Conservation (phyloP, 2,329 filamentous ascomycete species). For the Fusarium decemcellulare region DNA sequence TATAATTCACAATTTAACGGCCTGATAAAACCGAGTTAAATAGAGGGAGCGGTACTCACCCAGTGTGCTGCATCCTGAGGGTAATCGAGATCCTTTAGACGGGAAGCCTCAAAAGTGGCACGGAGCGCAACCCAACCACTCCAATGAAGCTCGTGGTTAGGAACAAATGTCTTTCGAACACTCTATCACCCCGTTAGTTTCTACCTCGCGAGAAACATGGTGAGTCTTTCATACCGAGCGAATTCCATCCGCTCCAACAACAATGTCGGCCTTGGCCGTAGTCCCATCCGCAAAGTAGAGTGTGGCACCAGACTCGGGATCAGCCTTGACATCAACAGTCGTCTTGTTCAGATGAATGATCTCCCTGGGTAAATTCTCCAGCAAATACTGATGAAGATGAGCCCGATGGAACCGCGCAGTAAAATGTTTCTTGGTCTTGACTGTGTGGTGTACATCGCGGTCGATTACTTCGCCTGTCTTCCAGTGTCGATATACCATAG, state of each 20-base stretch:
- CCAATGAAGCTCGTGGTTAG: conserved; percentile 55
- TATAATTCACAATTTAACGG: background rate
- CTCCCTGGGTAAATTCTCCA: conserved; percentile 58
- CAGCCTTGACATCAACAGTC: conserved; percentile 53
- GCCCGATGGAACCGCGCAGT: conserved; percentile 63
- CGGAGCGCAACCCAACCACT: conserved; percentile 61
- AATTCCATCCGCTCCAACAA: conserved; percentile 68
- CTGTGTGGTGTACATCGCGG: conserved; percentile 50
- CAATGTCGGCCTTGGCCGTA: conserved; percentile 58
- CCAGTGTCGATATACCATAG: conserved; percentile 61
- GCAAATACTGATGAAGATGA: conserved; percentile 64
- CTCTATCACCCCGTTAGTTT: background rate
- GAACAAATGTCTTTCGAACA: conserved; percentile 60
- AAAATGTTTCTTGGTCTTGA: conserved; percentile 59
- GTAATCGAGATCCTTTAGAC: conserved; percentile 57
- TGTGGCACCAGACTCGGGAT: conserved; percentile 43
- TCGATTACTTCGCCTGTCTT: conserved; percentile 40
- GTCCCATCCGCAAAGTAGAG: conserved; percentile 65
- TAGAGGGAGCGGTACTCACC: conserved; percentile 9
- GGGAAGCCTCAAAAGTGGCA: conserved; percentile 59
- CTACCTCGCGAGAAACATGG: background rate
- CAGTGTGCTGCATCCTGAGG: conserved; percentile 59
- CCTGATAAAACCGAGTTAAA: too few species aligned
- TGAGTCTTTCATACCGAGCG: conserved; percentile 53
- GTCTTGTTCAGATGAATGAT: conserved; percentile 61